Conservation (phyloP, 768 basidiomycete genomes). For the Tylopilus intermedius region DNA sequence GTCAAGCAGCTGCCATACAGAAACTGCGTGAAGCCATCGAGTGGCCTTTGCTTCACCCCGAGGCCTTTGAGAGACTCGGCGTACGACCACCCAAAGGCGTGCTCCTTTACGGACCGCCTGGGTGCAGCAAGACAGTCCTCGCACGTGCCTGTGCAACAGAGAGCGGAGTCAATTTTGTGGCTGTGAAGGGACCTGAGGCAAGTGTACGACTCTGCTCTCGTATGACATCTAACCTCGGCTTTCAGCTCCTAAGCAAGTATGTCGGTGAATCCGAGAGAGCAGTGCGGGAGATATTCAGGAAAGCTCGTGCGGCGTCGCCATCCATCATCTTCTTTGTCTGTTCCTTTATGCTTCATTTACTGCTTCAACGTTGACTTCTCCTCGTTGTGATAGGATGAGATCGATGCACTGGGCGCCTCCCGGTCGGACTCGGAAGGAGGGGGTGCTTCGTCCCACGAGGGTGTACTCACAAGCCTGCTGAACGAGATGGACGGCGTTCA, state of each 20-base stretch:
- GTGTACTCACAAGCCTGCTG: conserved; percentile 86
- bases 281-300: conserved; percentile 91
- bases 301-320: conserved; percentile 89
- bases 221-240: conserved; percentile 1
- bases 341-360: not conserved
- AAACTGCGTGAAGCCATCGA: conserved; percentile 89
- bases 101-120: conserved; percentile 90
- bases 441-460: conserved; percentile 61
- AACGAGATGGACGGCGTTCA: conserved; percentile 99
- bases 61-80: conserved; percentile 82
- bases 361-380: not conserved
- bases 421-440: conserved; percentile 55
- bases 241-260: conserved; percentile 90
- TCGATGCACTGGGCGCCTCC: conserved; percentile 87
- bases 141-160: conserved; percentile 91
- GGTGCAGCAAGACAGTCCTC: conserved; percentile 94
- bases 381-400: conserved; percentile 74
- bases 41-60: conserved; percentile 88
- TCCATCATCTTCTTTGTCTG: conserved; percentile 95
- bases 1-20: conserved; percentile 74
- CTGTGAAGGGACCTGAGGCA: conserved; percentile 97
- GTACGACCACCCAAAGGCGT: conserved; percentile 87
- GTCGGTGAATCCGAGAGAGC: conserved; percentile 97
- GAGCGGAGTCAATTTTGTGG: conserved; percentile 92
- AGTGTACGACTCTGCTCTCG: conserved; percentile 15